A percentile compares a stretch with the other conserved stretches of the same genome.
Evolutionary conservation across 2,329 filamentous ascomycete genomes (phyloP).

Genomic region (Beauveria sp.): DNA sequence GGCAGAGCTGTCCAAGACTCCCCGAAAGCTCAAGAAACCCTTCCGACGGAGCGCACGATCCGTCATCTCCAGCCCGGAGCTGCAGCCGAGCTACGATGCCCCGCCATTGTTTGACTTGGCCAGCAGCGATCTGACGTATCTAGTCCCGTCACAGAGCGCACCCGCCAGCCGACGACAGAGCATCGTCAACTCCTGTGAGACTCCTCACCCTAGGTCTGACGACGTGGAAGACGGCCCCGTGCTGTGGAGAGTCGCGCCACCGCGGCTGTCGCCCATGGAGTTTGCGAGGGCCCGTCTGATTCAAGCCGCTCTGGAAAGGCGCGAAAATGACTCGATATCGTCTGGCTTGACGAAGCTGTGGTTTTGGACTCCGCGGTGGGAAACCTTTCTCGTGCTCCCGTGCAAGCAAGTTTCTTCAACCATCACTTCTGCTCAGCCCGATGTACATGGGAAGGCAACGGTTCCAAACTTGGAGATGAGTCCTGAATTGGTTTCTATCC

Average conservation of each 20-base stretch:
- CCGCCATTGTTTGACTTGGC: background rate
- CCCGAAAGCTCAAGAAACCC: constrained; percentile 8
- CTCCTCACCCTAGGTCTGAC: background rate
- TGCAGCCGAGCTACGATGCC: background rate
- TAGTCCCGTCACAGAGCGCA: background rate
- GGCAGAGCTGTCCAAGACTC: constrained; percentile 1
- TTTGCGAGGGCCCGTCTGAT: constrained; percentile 29
- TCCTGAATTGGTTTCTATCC: background rate
- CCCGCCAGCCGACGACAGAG: background rate
- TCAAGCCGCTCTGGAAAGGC: constrained; percentile 23
- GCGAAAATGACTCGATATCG: constrained; percentile 19
- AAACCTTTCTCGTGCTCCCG: constrained; percentile 31
- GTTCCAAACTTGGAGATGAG: background rate
- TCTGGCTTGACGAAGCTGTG: constrained; percentile 24
- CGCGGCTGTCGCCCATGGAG: constrained; percentile 33
- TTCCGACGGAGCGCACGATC: constrained; percentile 16
- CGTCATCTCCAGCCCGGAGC: constrained; percentile 19
- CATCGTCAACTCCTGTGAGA: background rate
- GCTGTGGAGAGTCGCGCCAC: constrained; percentile 17
- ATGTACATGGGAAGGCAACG: too few species aligned
- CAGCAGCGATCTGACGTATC: background rate
- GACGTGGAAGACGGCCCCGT: background rate
- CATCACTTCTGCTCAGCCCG: background rate
- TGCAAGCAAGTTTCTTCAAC: constrained; percentile 19
- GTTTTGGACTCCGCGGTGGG: constrained; percentile 28